Conservation (phyloP, 73 alveolate species). For the Symbiodinium natans region DNA sequence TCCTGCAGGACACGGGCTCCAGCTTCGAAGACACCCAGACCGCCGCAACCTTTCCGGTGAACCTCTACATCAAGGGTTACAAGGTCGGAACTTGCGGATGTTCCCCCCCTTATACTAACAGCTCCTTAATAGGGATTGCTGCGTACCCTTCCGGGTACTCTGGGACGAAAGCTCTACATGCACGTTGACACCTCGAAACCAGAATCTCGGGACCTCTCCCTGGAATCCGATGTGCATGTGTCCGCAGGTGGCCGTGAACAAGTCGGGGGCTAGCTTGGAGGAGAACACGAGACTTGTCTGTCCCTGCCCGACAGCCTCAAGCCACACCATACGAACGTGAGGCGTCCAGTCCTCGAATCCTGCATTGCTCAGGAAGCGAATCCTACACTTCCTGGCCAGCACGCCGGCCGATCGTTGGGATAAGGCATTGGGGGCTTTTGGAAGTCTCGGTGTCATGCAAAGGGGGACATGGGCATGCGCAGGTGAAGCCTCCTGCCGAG, state of each 20-base stretch:
- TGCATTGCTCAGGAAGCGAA: conserved; percentile 77
- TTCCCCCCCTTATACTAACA: too few species aligned
- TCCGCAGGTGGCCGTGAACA: conserved; percentile 7
- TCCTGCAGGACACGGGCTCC: not conserved
- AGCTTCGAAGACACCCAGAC: not conserved
- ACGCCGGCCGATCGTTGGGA: conserved; percentile 79
- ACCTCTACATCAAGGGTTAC: not conserved
- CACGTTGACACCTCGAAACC: too few species aligned
- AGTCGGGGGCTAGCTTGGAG: not conserved
- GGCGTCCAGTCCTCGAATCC: too few species aligned
- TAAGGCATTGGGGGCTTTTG: not conserved
- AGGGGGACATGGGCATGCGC: too few species aligned
- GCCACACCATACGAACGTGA: too few species aligned
- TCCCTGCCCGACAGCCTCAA: too few species aligned
- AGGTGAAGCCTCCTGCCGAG: conserved; percentile 19
- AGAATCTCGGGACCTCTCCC: too few species aligned
- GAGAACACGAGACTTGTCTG: not conserved
- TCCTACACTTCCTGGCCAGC: conserved; percentile 59
- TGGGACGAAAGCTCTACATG: too few species aligned
- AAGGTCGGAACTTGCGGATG: not conserved
- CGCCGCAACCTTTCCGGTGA: not conserved
- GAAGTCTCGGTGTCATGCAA: not conserved
- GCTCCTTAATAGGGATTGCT: too few species aligned
- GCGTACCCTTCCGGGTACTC: too few species aligned
- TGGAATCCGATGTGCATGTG: too few species aligned